phyloP scores from a whole-genome alignment of 169 alveolate species.

The Hepatocystis sp. region DNA sequence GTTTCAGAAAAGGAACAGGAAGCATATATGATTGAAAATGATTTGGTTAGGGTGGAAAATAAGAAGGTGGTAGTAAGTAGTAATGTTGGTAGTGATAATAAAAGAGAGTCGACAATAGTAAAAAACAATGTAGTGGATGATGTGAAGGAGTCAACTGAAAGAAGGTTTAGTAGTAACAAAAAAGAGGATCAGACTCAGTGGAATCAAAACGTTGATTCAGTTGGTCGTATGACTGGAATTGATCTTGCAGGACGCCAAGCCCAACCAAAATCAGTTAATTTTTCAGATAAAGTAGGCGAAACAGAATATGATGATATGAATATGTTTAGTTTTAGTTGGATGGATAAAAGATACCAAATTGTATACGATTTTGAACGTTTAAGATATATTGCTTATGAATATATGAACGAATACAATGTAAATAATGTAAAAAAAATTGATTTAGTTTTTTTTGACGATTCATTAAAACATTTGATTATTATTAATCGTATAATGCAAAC shows the following conservation, averaged over 20 bases:
- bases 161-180: no score
- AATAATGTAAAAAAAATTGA: constrained; percentile 93
- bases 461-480: constrained; percentile 95
- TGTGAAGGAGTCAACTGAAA: neutral
- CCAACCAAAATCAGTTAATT: no score
- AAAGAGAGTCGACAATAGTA: neutral
- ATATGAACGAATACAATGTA: constrained; percentile 92
- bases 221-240: no score
- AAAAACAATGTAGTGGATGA: neutral
- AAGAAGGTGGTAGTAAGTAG: constrained; percentile 7
- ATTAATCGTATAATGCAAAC: constrained; percentile 93
- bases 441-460: constrained; percentile 97
- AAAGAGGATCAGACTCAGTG: no score
- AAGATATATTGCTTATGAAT: constrained; percentile 88
- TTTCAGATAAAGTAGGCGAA: neutral
- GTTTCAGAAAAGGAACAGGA: constrained; percentile 73
- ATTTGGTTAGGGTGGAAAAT: constrained; percentile 10
- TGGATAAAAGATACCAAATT: constrained; percentile 85
- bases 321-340: constrained; percentile 60
- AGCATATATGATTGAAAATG: constrained; percentile 66
- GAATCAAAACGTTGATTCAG: no score
- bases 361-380: constrained; percentile 87
- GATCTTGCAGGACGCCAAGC: no score
- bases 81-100: neutral
- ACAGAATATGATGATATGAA: constrained; percentile 18